A percentile compares a stretch with the other conserved stretches of the same genome.
These are phyloP conservation scores for Nannochloris sp. DNA, from an alignment of 139 green algal genomes.

Conservation along the genomic window DNA sequence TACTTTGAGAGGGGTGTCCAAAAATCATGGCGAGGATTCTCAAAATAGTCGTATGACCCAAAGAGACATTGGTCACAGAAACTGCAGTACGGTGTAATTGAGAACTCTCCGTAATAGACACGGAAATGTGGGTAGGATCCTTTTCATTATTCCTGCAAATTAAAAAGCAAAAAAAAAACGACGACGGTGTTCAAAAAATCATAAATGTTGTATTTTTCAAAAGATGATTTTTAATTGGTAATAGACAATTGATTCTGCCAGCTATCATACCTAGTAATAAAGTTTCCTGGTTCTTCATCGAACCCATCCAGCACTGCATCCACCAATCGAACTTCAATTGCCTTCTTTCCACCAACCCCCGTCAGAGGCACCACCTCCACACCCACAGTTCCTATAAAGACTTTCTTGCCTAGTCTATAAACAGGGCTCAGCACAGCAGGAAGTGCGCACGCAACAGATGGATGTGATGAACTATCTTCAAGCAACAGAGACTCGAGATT, in stretches of 20 bases:
- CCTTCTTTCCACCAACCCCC: neutral
- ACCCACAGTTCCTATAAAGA: conserved; percentile 8
- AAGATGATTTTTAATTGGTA: neutral
- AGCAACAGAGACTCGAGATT: neutral
- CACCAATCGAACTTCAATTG: conserved; percentile 1
- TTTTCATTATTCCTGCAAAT: conserved; percentile 10
- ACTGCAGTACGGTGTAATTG: conserved; percentile 9
- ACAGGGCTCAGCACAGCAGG: conserved; percentile 8
- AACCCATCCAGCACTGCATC: conserved; percentile 24
- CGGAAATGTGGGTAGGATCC: neutral
- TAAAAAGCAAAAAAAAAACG: neutral
- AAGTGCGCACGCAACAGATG: conserved; percentile 1
- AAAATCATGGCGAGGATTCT: conserved; percentile 24
- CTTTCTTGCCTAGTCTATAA: conserved; percentile 4
- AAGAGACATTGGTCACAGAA: conserved; percentile 23
- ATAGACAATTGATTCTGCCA: neutral
- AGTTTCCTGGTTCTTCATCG: conserved; percentile 28
- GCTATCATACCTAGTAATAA: conserved; percentile 29
- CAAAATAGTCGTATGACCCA: conserved; percentile 35
- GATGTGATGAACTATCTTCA: no score
- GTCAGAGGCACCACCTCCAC: neutral
- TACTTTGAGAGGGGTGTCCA: neutral
- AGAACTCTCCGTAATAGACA: neutral
- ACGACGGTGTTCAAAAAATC: neutral
- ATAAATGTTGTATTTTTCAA: neutral